phyloP scores from a whole-genome alignment of 495 filamentous ascomycete species.

The Penicillium fimorum region DNA sequence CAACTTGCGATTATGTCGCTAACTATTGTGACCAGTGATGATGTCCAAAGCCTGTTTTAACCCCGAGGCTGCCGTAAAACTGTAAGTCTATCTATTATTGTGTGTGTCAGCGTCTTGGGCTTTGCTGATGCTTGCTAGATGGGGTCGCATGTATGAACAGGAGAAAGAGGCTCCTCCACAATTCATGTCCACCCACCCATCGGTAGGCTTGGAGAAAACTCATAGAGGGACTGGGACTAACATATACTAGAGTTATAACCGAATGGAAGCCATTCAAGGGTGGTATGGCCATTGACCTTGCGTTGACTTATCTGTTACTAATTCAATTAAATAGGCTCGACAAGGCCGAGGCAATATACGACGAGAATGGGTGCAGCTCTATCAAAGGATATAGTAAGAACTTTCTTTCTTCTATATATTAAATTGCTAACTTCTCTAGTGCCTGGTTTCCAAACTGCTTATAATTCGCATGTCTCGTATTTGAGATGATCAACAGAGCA shows the following conservation, averaged over 20 bases:
- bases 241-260: constrained; percentile 55
- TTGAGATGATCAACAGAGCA: constrained; percentile 2
- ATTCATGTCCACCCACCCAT: constrained; percentile 85
- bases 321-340: constrained; percentile 25
- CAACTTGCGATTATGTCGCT: constrained; percentile 35
- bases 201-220: constrained; percentile 46
- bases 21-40: constrained; percentile 44
- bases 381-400: constrained; percentile 33
- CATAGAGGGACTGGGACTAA: constrained; percentile 17
- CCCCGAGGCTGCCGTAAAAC: constrained; percentile 64
- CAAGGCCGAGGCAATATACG: constrained; percentile 36
- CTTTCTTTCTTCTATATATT: background rate
- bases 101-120: background rate
- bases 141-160: constrained; percentile 72
- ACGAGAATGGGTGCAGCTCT: constrained; percentile 35
- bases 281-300: constrained; percentile 41
- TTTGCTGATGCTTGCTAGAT: constrained; percentile 36
- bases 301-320: constrained; percentile 2
- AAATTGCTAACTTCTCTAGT: constrained; percentile 18
- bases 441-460: constrained; percentile 35
- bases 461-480: constrained; percentile 7
- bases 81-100: constrained; percentile 36
- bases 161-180: constrained; percentile 61
- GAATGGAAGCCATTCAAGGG: constrained; percentile 67
- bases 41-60: constrained; percentile 69